These are phyloP conservation scores for Teunomyces stri DNA, from an alignment of 805 yeast genomes.

Conservation along the genomic window DNA sequence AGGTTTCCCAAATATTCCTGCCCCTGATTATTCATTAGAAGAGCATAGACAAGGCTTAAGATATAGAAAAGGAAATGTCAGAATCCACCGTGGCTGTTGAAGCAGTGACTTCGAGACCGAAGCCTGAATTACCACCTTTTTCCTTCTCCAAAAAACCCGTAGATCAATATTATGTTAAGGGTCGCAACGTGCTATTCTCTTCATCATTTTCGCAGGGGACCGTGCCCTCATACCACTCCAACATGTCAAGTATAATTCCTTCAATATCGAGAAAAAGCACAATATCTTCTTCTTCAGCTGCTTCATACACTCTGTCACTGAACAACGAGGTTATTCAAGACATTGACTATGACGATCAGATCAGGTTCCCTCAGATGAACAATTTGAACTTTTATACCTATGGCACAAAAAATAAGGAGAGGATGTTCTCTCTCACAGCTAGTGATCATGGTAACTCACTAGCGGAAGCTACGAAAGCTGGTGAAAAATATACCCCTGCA, in stretches of 20 bases:
- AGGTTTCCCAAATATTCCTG: background rate
- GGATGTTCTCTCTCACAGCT: background rate
- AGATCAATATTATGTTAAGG: constrained; percentile 6
- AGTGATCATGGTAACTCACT: background rate
- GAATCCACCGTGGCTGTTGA: background rate
- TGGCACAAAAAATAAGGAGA: background rate
- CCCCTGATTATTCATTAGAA: background rate
- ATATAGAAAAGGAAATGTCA: background rate
- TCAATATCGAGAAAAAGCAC: constrained; percentile 4
- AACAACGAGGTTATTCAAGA: constrained; percentile 5
- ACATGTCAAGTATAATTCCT: constrained; percentile 27
- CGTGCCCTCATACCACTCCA: constrained; percentile 18
- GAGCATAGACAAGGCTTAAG: background rate
- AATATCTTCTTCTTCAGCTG: background rate
- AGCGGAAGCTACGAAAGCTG: background rate
- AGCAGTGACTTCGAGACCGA: background rate
- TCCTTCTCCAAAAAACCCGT: constrained; percentile 33
- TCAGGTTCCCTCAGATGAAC: constrained; percentile 55
- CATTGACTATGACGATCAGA: constrained; percentile 51
- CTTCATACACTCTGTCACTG: background rate
- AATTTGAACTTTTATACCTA: constrained; percentile 27
- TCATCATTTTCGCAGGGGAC: background rate
- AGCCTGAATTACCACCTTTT: constrained; percentile 21
- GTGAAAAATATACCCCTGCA: constrained; percentile 42
- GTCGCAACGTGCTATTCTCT: background rate